Conservation (phyloP, 2,329 filamentous ascomycete genomes). For the Colletotrichum musae region DNA sequence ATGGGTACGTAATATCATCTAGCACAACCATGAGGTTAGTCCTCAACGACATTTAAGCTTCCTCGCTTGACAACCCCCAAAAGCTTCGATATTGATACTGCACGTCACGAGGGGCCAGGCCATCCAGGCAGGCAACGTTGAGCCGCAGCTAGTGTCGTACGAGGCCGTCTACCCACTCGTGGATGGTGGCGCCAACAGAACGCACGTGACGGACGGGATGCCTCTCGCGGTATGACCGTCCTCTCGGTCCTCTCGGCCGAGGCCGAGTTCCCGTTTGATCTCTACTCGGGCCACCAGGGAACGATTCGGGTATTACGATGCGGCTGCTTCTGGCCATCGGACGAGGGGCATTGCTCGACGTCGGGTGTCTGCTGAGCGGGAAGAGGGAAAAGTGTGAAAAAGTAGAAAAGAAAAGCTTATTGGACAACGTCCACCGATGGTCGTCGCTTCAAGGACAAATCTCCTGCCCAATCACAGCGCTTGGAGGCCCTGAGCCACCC, state of each 20-base stretch:
- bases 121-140: background rate
- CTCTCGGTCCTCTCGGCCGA: too few species aligned
- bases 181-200: too few species aligned
- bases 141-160: slow-evolving; percentile 7
- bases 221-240: too few species aligned
- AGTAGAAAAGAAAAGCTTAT: too few species aligned
- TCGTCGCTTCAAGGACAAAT: too few species aligned
- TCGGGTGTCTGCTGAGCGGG: too few species aligned
- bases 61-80: background rate
- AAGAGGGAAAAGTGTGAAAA: too few species aligned
- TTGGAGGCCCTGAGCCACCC: background rate
- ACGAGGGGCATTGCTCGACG: background rate
- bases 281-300: slow-evolving; percentile 8
- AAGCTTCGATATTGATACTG: background rate
- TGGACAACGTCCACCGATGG: too few species aligned
- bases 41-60: too few species aligned
- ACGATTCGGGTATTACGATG: slow-evolving; percentile 13
- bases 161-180: background rate
- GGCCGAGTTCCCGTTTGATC: slow-evolving; percentile 9
- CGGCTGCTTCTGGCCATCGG: slow-evolving; percentile 8
- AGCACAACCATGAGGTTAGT: too few species aligned
- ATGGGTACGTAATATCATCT: too few species aligned
- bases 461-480: background rate
- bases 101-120: background rate
- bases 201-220: too few species aligned